Evolutionary conservation across 305 asterid genomes (phyloP), one percentile per base, ranked within the genome.

Genomic region (Fraxinus angustifolia): DNA sequence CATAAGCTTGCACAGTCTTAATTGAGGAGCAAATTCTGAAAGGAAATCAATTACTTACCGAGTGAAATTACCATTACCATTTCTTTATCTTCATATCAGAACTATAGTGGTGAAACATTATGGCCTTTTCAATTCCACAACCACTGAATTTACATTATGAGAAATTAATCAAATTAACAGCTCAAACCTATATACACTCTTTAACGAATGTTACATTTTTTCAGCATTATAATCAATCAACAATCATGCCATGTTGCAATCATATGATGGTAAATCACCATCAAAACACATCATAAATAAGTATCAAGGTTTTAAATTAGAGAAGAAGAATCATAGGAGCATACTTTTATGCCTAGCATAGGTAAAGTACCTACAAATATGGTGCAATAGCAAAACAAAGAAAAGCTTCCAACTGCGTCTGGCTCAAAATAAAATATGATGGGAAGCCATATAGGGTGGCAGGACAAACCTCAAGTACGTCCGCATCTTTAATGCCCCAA

Each of bases 401-500:
- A 68, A 68, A 31, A 68, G 75, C 75, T 40, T 40, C 48, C 48
- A 40, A 40, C 21, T 30, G 8, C 8, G 16, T 67, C 19, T 30
- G 14, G 38, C 4, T 62, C 36, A 30, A 67, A 67, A 65, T 28
- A 30, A 11, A 28, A 30, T 2, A 67, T 28, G 6, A 67, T 11
- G 75, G 2, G 40, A 28, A 68, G 75, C 75, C n/a, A 16, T 31
- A 12, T 1, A 36, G 75, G 73, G 33, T 40, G 8, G 67, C 35
- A 30, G 83, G 78, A 84, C 89, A 77, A 82, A 95, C 99, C 98
- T 95, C 90, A 95, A 89, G 82, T 93, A 95, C 50, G 97, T 90
- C 77, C 99, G 91, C 99, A 95, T 95, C 91, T 95, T 95, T 80
- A 95, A 87, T 80, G 97, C 99, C 73, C 99, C 99, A 60, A 93